Evolutionary conservation across 2,329 filamentous ascomycete genomes (phyloP), one percentile per base, ranked within the genome.

Genomic region (Trichothecium sympodiale): DNA sequence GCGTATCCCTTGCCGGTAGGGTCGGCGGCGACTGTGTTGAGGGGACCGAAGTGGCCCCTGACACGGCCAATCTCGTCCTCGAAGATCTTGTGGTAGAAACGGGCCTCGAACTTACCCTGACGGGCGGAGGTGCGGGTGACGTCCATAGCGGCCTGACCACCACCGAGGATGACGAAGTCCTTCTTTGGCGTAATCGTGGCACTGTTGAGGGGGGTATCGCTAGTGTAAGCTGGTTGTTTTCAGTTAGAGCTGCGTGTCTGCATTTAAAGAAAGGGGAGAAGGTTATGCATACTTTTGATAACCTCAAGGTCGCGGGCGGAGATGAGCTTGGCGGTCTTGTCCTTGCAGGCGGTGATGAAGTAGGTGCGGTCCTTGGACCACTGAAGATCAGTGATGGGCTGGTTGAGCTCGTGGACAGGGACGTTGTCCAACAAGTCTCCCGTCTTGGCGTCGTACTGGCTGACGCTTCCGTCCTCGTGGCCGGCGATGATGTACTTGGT

Each of bases 51-150:
- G 64, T 98, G 91, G 44, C 91, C 91, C 57, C 87, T 77, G 46
- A 98, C 91, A 70, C 91, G 82, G 49, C 91, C 91, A 54, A 96
- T 89, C 70, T 98, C 91, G 63, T 98, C 89, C 65, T 94, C 87
- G 60, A 98, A 96, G 60, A 98, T 82, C 75, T 94, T 96, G 80
- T 98, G 91, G 74, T 95, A 98, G 74, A 98, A 98, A 47, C 91
- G 80, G 31, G 91, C 91, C 65, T 98, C 91, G 70, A 98, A 98
- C 68, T 96, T 96, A 66, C 91, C 91, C 71, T 98, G 91, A 47
- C 91, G 78, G 34, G 87, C 80, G 25, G 82, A 82, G 35, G 91
- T 96, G 37, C 85, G 93, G 40, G 91, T 98, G 63, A 98, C 91
- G 57, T 96, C 89, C 86, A 95, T 95, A 56, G 91, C 91, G 46